Conservation (phyloP, 78 protist species). For the Tieghemostelium lacteum region DNA sequence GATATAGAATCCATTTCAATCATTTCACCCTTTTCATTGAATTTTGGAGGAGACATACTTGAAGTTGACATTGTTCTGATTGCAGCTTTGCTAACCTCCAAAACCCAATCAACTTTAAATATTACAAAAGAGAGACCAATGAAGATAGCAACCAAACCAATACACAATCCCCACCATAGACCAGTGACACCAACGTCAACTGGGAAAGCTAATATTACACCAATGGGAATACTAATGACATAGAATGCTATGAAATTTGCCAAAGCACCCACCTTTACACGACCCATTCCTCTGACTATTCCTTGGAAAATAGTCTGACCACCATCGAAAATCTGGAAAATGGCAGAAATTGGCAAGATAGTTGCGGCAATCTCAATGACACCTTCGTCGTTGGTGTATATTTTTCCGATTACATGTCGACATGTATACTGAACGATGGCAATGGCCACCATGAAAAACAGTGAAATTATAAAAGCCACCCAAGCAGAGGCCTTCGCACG, state of each 20-base stretch:
- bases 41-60: too few species aligned
- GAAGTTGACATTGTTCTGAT: too few species aligned
- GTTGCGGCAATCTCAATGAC: conserved; percentile 19
- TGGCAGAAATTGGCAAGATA: conserved; percentile 40
- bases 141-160: conserved; percentile 43
- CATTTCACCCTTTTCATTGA: too few species aligned
- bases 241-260: conserved; percentile 66
- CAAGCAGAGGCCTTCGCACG: conserved; percentile 39
- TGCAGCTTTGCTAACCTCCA: neutral
- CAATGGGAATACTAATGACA: conserved; percentile 40
- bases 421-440: conserved; percentile 33
- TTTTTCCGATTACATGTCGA: conserved; percentile 39
- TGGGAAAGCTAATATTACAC: conserved; percentile 17
- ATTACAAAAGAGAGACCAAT: conserved; percentile 8
- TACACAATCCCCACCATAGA: conserved; percentile 78
- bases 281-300: conserved; percentile 67
- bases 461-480: conserved; percentile 28
- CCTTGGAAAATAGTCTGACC: conserved; percentile 78
- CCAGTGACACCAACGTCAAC: conserved; percentile 43
- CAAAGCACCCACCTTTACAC: conserved; percentile 46
- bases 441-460: conserved; percentile 25
- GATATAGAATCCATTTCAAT: too few species aligned
- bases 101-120: conserved; percentile 14
- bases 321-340: conserved; percentile 74
- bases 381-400: conserved; percentile 5